Conservation (phyloP, 306 rosid species). For the Amphicarpaea edgeworthii region DNA sequence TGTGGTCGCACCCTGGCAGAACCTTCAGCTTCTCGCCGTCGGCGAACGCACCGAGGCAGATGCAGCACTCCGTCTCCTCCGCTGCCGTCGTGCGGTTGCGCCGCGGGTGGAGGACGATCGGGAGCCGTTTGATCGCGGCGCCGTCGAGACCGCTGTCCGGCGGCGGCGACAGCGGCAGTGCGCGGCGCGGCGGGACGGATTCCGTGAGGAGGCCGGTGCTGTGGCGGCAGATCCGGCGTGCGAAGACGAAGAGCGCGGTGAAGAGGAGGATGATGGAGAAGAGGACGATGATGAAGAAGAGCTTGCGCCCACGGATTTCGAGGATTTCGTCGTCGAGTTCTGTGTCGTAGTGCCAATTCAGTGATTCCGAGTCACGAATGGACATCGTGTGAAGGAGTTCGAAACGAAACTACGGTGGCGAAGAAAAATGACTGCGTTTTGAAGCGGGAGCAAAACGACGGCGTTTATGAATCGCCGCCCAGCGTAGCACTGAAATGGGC, state of each 20-base stretch:
- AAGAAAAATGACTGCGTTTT: too few species aligned
- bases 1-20: slow-evolving; percentile 70
- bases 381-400: too few species aligned
- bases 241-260: slow-evolving; percentile 63
- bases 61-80: slow-evolving; percentile 72
- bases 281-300: slow-evolving; percentile 65
- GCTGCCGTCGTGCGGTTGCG: slow-evolving; percentile 2
- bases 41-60: slow-evolving; percentile 69
- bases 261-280: slow-evolving; percentile 59
- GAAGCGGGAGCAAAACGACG: too few species aligned
- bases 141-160: slow-evolving; percentile 58
- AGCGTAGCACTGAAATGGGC: neutral
- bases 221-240: slow-evolving; percentile 70
- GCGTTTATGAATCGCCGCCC: neutral
- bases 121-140: slow-evolving; percentile 59
- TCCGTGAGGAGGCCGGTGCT: neutral
- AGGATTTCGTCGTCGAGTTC: slow-evolving; percentile 59
- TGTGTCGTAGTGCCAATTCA: slow-evolving; percentile 62
- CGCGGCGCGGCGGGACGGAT: neutral
- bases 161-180: neutral
- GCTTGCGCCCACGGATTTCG: slow-evolving; percentile 61
- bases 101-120: slow-evolving; percentile 56
- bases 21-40: slow-evolving; percentile 84
- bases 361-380: slow-evolving; percentile 41
- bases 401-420: too few species aligned